Percentiles rank a stretch among this genome's conserved stretches.
Conservation (phyloP, 108 stramenopile genomes). For the Nitzschia palea region DNA sequence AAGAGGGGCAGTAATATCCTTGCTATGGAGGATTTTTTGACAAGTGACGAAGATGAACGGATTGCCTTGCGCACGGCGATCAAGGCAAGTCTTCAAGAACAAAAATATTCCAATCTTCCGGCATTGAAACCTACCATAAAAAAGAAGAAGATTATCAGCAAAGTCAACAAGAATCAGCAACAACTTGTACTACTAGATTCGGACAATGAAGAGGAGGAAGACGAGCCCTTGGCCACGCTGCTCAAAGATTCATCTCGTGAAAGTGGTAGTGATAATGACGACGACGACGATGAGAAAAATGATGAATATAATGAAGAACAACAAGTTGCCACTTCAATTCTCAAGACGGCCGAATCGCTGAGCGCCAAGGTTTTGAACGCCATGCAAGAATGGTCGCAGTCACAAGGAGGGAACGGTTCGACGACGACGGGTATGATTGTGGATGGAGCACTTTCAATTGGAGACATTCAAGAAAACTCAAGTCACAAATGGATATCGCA, state of each 20-base stretch:
- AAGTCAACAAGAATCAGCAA: constrained; percentile 32
- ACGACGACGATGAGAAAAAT: constrained; percentile 47
- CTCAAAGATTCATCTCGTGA: constrained; percentile 8
- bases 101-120: no score
- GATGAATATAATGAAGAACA: constrained; percentile 62
- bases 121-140: no score
- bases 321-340: constrained; percentile 56
- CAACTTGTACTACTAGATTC: neutral
- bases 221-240: constrained; percentile 11
- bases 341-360: constrained; percentile 65
- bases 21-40: constrained; percentile 21
- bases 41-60: constrained; percentile 41
- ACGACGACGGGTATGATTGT: constrained; percentile 52
- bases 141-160: no score
- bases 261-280: constrained; percentile 46
- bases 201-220: constrained; percentile 17
- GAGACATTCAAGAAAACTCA: constrained; percentile 9
- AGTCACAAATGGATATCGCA: constrained; percentile 64
- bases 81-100: constrained; percentile 38
- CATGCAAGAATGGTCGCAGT: constrained; percentile 54
- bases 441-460: constrained; percentile 56
- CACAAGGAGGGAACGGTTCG: constrained; percentile 1
- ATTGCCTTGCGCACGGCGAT: constrained; percentile 36
- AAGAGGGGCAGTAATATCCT: no score
- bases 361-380: constrained; percentile 66